These are phyloP conservation scores for Cladosporium sp. DNA, from an alignment of 2,329 filamentous ascomycete species.

Conservation along the genomic window DNA sequence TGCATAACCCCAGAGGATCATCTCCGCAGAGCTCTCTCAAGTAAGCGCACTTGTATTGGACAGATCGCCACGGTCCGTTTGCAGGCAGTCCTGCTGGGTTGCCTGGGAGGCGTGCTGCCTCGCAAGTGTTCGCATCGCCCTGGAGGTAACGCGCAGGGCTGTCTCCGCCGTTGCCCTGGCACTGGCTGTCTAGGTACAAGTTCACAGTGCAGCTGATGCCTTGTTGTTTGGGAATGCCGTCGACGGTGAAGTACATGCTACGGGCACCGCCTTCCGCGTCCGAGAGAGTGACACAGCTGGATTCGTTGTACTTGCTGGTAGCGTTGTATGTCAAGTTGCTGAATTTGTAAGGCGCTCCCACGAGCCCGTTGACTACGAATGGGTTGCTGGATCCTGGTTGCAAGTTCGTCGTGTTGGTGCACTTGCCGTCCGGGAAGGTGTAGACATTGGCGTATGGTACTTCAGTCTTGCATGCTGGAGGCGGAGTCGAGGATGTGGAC, in stretches of 20 bases:
- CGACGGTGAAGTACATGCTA: slow-evolving; percentile 4
- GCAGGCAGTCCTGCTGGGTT: background rate
- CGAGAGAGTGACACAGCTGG: background rate
- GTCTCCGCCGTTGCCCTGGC: background rate
- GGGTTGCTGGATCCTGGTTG: background rate
- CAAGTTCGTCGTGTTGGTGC: background rate
- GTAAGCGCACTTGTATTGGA: background rate
- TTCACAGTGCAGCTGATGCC: background rate
- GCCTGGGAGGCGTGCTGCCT: background rate
- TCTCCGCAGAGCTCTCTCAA: background rate
- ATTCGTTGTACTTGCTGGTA: background rate
- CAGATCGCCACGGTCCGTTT: background rate
- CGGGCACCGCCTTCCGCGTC: background rate
- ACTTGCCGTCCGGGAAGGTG: slow-evolving; percentile 1
- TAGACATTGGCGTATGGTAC: slow-evolving; percentile 2
- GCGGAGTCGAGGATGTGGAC: background rate
- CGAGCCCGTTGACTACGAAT: background rate
- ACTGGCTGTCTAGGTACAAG: background rate
- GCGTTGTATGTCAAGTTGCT: background rate
- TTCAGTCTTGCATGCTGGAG: slow-evolving; percentile 6
- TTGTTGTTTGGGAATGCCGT: background rate
- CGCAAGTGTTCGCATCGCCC: background rate
- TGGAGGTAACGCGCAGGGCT: background rate
- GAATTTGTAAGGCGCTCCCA: background rate
- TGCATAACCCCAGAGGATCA: background rate